Percentiles rank a stretch among this genome's conserved stretches.
These are phyloP conservation scores for Crithidia thermophila DNA, from an alignment of 208 protist species.

Conservation along the genomic window DNA sequence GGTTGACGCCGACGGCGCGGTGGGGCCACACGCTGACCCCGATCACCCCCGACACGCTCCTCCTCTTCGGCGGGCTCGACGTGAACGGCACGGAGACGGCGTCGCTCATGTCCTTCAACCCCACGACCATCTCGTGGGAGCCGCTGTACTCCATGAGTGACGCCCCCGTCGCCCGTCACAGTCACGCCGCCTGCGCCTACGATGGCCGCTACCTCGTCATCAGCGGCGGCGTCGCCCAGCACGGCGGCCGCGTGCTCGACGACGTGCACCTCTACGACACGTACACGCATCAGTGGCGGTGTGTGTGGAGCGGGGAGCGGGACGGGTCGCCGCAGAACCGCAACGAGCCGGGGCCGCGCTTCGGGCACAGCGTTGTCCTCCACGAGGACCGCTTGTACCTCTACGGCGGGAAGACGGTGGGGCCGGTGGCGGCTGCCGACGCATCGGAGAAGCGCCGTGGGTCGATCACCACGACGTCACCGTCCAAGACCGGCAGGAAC, in stretches of 20 bases:
- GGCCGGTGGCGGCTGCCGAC: slow-evolving; percentile 15
- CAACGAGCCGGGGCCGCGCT: slow-evolving; percentile 67
- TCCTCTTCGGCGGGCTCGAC: slow-evolving; percentile 76
- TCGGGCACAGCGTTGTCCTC: slow-evolving; percentile 77
- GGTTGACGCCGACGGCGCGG: slow-evolving; percentile 54
- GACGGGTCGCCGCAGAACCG: slow-evolving; percentile 34
- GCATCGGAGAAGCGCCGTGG: slow-evolving; percentile 15
- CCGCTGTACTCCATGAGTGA: slow-evolving; percentile 44
- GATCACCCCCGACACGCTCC: slow-evolving; percentile 43
- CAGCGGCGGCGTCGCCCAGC: slow-evolving; percentile 53
- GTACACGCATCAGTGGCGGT: slow-evolving; percentile 59
- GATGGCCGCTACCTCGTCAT: slow-evolving; percentile 73
- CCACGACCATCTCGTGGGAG: slow-evolving; percentile 68
- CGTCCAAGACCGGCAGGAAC: background rate
- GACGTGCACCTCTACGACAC: slow-evolving; percentile 76
- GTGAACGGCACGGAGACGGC: slow-evolving; percentile 40
- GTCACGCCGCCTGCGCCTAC: slow-evolving; percentile 73
- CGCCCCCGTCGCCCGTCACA: slow-evolving; percentile 51
- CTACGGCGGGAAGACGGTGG: slow-evolving; percentile 66
- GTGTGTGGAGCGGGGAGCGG: slow-evolving; percentile 48
- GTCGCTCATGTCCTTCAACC: slow-evolving; percentile 63
- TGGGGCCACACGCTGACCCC: slow-evolving; percentile 82
- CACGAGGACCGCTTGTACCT: slow-evolving; percentile 73
- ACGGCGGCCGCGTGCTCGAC: slow-evolving; percentile 39
- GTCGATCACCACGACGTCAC: slow-evolving; percentile 5